Percentiles rank a stretch among this genome's conserved stretches.
phyloP scores from a whole-genome alignment of 2,329 filamentous ascomycete genomes.

The Apiospora malaysiana region DNA sequence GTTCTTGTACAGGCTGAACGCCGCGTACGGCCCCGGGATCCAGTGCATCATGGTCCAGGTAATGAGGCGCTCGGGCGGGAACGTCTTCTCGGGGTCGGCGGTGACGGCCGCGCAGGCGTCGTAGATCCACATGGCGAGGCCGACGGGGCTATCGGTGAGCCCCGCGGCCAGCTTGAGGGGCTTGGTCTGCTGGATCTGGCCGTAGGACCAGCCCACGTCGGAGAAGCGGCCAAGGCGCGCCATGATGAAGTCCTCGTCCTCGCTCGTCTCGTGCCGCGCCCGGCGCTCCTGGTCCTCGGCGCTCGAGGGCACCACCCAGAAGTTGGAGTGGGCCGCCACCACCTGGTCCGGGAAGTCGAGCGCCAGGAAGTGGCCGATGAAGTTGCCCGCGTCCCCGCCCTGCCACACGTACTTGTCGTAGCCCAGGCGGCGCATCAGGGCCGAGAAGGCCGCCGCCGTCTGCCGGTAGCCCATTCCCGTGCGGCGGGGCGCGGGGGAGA shows the following conservation, averaged over 20 bases:
- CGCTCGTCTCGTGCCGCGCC: conserved; percentile 17
- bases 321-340: conserved; percentile 28
- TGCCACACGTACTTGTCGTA: conserved; percentile 43
- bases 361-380: conserved; percentile 5
- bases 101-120: conserved; percentile 1
- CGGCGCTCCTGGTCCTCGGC: conserved; percentile 21
- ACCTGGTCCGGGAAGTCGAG: conserved; percentile 15
- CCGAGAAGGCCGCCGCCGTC: conserved; percentile 41
- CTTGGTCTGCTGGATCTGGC: conserved; percentile 32
- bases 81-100: background rate
- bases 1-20: conserved; percentile 29
- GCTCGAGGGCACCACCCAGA: conserved; percentile 31
- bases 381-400: conserved; percentile 30
- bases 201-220: conserved; percentile 30
- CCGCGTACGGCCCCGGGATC: conserved; percentile 31
- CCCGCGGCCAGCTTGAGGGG: conserved; percentile 35
- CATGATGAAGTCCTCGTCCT: conserved; percentile 24
- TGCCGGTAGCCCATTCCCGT: conserved; percentile 40
- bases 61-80: conserved; percentile 26
- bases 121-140: conserved; percentile 38
- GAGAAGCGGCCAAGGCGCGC: conserved; percentile 23
- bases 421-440: conserved; percentile 47
- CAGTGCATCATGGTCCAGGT: conserved; percentile 34
- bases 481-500: conserved; percentile 42
- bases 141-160: conserved; percentile 41